Evolutionary conservation across 2,329 filamentous ascomycete species (phyloP), one percentile per base, ranked within the genome.

Genomic region (Trichoderma sp.): DNA sequence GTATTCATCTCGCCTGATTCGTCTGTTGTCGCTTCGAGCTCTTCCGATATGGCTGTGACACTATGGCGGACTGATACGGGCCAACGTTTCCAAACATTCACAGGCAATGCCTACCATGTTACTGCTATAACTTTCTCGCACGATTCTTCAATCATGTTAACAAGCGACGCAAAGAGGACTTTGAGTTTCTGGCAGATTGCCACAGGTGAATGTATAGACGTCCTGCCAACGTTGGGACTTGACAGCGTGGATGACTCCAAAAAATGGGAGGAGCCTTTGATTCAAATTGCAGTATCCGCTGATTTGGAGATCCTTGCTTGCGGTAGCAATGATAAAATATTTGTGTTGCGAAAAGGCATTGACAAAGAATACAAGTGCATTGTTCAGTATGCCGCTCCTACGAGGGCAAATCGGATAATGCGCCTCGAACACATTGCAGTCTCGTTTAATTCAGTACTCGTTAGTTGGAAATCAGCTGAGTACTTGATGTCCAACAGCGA

Each of bases 241-340:
- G 1, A 19, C 6, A 16, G 14, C 37, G 6, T 14, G 14, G 6
- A 40, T 40, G n/a, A n/a, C n/a, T n/a, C n/a, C n/a, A n/a, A n/a
- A n/a, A n/a, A n/a, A n/a, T n/a, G n/a, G n/a, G n/a, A n/a, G n/a
- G n/a, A n/a, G n/a, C n/a, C n/a, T n/a, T n/a, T n/a, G n/a, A n/a
- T n/a, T n/a, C n/a, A n/a, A n/a, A n/a, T n/a, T n/a, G 16, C 16
- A 43, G 40, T 43, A n/a, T 19, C 40, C n/a, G 40, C 16, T 8
- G 16, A 43, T 6, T 3, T 43, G 16, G 16, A 3, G 6, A 43
- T 43, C 6, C 6, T 43, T n/a, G 40, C 3, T 43, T 43, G 40
- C n/a, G 6, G 16, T 16, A 0, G 2, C 3, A 0, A 8, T 35
- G 11, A 4, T 13, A 6, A 4, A 1, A n/a, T 43, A n/a, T 1